phyloP scores from a whole-genome alignment of 2,329 filamentous ascomycete species.

The Didymella glomerata region DNA sequence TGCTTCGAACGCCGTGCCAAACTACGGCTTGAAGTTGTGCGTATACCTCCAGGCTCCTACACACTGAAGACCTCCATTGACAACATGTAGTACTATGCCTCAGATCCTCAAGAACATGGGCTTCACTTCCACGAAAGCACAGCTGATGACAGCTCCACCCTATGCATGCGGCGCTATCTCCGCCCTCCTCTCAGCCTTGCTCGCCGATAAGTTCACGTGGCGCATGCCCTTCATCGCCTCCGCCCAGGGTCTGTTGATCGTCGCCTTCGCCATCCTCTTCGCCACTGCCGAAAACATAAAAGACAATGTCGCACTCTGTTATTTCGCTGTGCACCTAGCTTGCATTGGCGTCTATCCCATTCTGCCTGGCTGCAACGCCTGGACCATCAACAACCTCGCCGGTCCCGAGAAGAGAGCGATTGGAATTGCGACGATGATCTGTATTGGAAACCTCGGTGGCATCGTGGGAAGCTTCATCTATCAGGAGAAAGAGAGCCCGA shows the following conservation, averaged over 20 bases:
- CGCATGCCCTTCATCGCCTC: constrained; percentile 35
- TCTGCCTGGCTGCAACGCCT: constrained; percentile 34
- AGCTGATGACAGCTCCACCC: constrained; percentile 37
- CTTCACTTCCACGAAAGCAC: constrained; percentile 35
- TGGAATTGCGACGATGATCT: constrained; percentile 40
- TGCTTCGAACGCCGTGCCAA: constrained; percentile 33
- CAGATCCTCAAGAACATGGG: constrained; percentile 33
- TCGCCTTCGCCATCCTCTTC: constrained; percentile 55
- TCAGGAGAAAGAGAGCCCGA: constrained; percentile 41
- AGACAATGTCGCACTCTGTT: constrained; percentile 54
- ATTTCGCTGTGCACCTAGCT: constrained; percentile 56
- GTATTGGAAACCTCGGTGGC: constrained; percentile 37
- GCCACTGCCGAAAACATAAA: constrained; percentile 50
- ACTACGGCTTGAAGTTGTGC: constrained; percentile 50
- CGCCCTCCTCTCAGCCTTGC: constrained; percentile 26
- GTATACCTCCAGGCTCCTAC: neutral
- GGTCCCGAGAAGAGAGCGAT: constrained; percentile 36
- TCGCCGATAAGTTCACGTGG: constrained; percentile 33
- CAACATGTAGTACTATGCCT: constrained; percentile 10
- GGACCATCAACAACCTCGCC: constrained; percentile 38
- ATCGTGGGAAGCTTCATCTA: constrained; percentile 46
- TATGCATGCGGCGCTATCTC: constrained; percentile 36
- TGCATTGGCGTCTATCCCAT: constrained; percentile 46
- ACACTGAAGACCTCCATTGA: neutral
- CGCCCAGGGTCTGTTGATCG: constrained; percentile 41